Base-by-base conservation (phyloP, 495 filamentous ascomycete genomes). In the Talaromyces liani region DNA sequence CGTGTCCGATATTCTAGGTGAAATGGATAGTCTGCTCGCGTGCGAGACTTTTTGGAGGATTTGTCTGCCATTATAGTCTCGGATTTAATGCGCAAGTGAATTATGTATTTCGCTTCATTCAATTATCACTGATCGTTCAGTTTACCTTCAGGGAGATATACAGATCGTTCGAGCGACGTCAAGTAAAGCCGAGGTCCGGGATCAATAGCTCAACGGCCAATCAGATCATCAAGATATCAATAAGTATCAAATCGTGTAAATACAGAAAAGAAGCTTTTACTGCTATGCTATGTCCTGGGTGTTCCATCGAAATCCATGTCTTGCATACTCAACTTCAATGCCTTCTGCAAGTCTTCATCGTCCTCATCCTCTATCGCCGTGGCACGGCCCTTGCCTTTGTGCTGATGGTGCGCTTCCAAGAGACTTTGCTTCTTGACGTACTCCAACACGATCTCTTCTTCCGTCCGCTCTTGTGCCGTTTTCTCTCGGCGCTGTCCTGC, bases 1-100 rank as follows among this genome's bases (percentile, higher is more conserved):
- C 93, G 79, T 63, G 92, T 96, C 62, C 92, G 80, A 74, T 95
- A 96, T 53, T 91, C 87, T 20, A 92, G 82, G 61, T 89, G 81
- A 73, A 88, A 96, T 47, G 80, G 75, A 73, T 97, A 98, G 72
- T 96, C 90, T 25, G 71, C 76, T 59, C 91, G 79, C 56, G 66
- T 77, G 61, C 75, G 83, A 10, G 89, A 84, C 60, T 74, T 77
- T 73, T 91, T 93, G 49, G 91, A 71, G 18, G 75, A n/a, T 22
- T 47, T 57, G 24, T 51, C 59, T 20, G 58, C 6, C 58, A 60
- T 60, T 47, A 22, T 39, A 7, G 12, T 22, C 12, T 54, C 18
- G 14, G 24, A 22, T 12, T 1, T 3, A 18, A 1, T 41, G 1
- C 10, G 9, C 10, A 36, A 36, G 22, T 3, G 18, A 54, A 8